A percentile compares a stretch with the other conserved stretches of the same genome.
These are phyloP conservation scores for Tritrichomonas foetus DNA, from an alignment of 208 protist genomes.

Conservation along the genomic window DNA sequence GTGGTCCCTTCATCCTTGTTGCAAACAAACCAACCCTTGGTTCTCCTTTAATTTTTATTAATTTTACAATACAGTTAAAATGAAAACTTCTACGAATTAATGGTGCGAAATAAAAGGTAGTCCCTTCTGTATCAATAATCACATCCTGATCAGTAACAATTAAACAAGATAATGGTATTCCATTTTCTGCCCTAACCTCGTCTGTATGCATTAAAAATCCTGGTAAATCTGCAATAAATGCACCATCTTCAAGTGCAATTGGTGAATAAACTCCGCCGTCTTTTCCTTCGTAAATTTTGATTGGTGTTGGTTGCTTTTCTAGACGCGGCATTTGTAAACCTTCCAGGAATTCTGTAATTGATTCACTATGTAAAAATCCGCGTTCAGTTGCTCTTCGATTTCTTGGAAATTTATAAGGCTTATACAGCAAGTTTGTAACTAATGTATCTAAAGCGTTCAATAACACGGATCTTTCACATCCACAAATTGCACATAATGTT, in stretches of 20 bases:
- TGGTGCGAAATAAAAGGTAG: neutral
- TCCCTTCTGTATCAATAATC: neutral
- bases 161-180: neutral
- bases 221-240: neutral
- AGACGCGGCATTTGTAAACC: too few relatives aligned
- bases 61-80: neutral
- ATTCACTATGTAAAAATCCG: neutral
- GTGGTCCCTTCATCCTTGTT: neutral
- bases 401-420: neutral
- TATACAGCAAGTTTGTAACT: neutral
- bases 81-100: neutral
- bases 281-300: neutral
- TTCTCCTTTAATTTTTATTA: neutral
- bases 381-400: neutral
- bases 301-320: neutral
- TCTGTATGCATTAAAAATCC: constrained; percentile 31
- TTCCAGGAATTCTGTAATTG: neutral
- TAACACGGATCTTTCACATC: neutral
- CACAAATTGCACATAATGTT: neutral
- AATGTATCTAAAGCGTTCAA: neutral
- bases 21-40: neutral
- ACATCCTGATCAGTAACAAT: neutral
- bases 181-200: neutral
- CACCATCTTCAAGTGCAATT: neutral
- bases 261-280: neutral